Conservation (phyloP, 306 rosid species). For the Lathyrus oleraceus region DNA sequence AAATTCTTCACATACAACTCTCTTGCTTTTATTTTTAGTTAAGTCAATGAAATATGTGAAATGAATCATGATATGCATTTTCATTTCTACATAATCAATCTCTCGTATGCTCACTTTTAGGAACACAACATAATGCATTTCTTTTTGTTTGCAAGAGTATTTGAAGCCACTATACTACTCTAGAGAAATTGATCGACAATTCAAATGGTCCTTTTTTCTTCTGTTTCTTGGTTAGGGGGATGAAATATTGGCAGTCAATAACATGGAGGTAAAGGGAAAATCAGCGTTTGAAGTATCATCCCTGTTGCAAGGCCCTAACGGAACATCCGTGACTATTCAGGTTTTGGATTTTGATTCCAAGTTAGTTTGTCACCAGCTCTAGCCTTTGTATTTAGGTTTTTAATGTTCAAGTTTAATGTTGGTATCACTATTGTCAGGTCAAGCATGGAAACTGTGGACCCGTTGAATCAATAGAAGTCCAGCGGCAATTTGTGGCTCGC, state of each 20-base stretch:
- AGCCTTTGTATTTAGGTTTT: constrained; percentile 30
- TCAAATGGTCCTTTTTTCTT: constrained; percentile 9
- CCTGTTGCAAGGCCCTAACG: constrained; percentile 84
- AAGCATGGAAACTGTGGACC: constrained; percentile 95
- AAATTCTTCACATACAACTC: neutral
- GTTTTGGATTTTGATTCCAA: constrained; percentile 62
- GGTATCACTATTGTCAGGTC: constrained; percentile 54
- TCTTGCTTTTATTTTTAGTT: constrained; percentile 1
- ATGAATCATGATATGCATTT: constrained; percentile 1
- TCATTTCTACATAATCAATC: constrained; percentile 1
- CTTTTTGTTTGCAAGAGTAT: constrained; percentile 9
- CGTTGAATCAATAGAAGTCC: constrained; percentile 67
- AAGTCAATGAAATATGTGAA: constrained; percentile 3
- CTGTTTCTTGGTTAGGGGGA: constrained; percentile 63
- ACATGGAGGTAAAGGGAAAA: constrained; percentile 72
- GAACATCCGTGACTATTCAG: constrained; percentile 83
- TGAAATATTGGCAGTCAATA: constrained; percentile 87
- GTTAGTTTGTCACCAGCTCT: constrained; percentile 42
- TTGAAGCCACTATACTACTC: constrained; percentile 4
- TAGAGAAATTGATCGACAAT: constrained; percentile 13
- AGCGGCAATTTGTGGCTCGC: constrained; percentile 87
- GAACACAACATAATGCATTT: constrained; percentile 7
- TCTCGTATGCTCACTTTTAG: constrained; percentile 7
- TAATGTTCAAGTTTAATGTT: constrained; percentile 36
- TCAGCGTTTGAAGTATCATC: constrained; percentile 92